A percentile compares a stretch with the other conserved stretches of the same genome.
phyloP scores from a whole-genome alignment of 2,329 filamentous ascomycete genomes.

The Pseudodiploospora longispora region DNA sequence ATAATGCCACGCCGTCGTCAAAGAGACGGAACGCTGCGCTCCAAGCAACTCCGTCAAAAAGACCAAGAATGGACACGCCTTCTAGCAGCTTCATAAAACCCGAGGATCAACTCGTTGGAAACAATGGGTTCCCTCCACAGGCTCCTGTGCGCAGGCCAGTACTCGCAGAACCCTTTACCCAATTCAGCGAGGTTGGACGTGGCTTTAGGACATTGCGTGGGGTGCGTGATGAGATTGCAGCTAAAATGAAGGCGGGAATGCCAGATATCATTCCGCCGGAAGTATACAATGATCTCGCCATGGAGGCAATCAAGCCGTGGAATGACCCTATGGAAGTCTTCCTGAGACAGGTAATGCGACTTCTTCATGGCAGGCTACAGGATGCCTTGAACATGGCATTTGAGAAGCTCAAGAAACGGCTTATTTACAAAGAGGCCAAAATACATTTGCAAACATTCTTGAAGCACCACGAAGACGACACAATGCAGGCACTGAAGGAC shows the following conservation, averaged over 20 bases:
- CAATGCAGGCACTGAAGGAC: slow-evolving; percentile 30
- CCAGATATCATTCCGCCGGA: slow-evolving; percentile 51
- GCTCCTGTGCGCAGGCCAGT: slow-evolving; percentile 6
- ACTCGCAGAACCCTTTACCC: slow-evolving; percentile 29
- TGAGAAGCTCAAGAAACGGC: slow-evolving; percentile 34
- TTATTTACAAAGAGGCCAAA: slow-evolving; percentile 41
- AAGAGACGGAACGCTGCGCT: slow-evolving; percentile 22
- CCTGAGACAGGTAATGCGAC: slow-evolving; percentile 36
- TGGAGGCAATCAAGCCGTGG: slow-evolving; percentile 53
- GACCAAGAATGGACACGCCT: slow-evolving; percentile 16
- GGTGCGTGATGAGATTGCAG: slow-evolving; percentile 46
- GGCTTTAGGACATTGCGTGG: slow-evolving; percentile 38
- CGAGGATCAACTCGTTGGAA: slow-evolving; percentile 21
- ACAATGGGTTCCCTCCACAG: slow-evolving; percentile 13
- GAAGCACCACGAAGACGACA: slow-evolving; percentile 26
- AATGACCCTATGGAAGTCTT: slow-evolving; percentile 41
- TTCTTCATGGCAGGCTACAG: slow-evolving; percentile 39
- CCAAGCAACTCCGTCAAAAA: slow-evolving; percentile 27
- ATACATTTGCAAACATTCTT: slow-evolving; percentile 38
- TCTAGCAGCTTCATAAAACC: slow-evolving; percentile 26
- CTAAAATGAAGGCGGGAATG: slow-evolving; percentile 48
- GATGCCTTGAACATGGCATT: slow-evolving; percentile 40
- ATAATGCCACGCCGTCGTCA: slow-evolving; percentile 16
- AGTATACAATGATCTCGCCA: slow-evolving; percentile 51
- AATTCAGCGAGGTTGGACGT: slow-evolving; percentile 30